Evolutionary conservation across 2,329 filamentous ascomycete species (phyloP), one percentile per base, ranked within the genome.

Genomic region (Proliferodiscus dingleyae): DNA sequence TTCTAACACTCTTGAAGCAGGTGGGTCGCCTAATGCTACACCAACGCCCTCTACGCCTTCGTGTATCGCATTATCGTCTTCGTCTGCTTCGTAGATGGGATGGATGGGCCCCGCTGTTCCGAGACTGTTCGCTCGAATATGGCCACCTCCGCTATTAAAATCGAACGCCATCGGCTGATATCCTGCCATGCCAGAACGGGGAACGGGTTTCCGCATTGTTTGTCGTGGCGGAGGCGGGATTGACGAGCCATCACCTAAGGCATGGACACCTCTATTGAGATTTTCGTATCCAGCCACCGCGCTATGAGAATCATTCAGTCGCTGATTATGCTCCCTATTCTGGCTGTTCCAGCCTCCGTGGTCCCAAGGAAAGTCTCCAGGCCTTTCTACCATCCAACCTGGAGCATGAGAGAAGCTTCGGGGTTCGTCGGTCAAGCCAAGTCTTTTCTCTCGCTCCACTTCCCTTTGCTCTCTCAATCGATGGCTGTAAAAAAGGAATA

Each of bases 61-160:
- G 33, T 38, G 33, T 3, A 23, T 36, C 8, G 40, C 43, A 29
- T 52, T 45, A 21, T 57, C 58, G 21, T 68, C 68, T 46, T 78
- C 75, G 41, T 80, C 75, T 51, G 82, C 80, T 47, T 83, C 80
- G 10, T 81, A 78, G 37, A 84, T 84, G 0, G 78, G 77, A 57
- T 81, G 79, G 21, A 83, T 83, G 19, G 70, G 66, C 3, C 73
- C 73, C 24, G 74, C 72, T 37, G 61, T 63, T 6, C 70, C 70
- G 15, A 72, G 69, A 46, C 66, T 71, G 24, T 70, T 61, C 5
- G 53, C 63, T 41, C 74, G 68, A 34, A 64, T 67, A 41, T 76
- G 72, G 10, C 33, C 39, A 7, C 19, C 36, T n/a, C 33, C 39
- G 19, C 41, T 21, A 21, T 40, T 53, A 28, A 55, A 54, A 24